Base-by-base conservation (phyloP, 116 monocot genomes). In the Papilionanthe hybrid region DNA sequence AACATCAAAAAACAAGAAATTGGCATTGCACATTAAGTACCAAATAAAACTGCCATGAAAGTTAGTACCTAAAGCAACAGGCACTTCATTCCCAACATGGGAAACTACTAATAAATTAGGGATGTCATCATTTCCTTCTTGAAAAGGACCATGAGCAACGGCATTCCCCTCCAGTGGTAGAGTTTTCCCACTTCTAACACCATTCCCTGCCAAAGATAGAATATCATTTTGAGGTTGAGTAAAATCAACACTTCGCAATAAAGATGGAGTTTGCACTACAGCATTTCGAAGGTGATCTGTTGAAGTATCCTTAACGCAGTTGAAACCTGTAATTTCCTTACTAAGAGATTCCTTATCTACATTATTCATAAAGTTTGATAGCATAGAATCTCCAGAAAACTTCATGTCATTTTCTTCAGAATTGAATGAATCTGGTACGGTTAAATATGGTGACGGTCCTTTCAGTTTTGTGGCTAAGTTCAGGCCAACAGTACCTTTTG, bases 71-170 rank as follows among this genome's bases (percentile, higher is more conserved):
- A 19, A 48, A 75, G 27, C 23, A 49, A 48, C 27, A 4, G 49
- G 49, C 9, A 49, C 23, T 48, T 49, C 75, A 75, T 23, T 75
- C 75, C n/a, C 42, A 8, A 49, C 9, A 75, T 75, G 49, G 75
- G 75, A 49, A 75, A 75, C 25, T 15, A n/a, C 49, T 25, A 72
- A 42, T 72, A 49, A 48, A 75, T 48, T 12, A 27, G 19, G 11
- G 48, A 25, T 49, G 23, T 48, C 49, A 49, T 25, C n/a, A 9
- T 49, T 75, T 47, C 49, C 75, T 6, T 48, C 49, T 19, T 12
- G 23, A 45, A 27, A 69, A 69, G 69, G 9, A 4, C 12, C 27
- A 12, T 50, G 75, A 27, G 27, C 23, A 73, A 44, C 15, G 44
- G 1, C 42, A 72, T 72, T 43, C 72, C 72, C 42, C 72, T 72